Conservation (phyloP, 176 grass and related monocot species). For the Oryza glumipatula region DNA sequence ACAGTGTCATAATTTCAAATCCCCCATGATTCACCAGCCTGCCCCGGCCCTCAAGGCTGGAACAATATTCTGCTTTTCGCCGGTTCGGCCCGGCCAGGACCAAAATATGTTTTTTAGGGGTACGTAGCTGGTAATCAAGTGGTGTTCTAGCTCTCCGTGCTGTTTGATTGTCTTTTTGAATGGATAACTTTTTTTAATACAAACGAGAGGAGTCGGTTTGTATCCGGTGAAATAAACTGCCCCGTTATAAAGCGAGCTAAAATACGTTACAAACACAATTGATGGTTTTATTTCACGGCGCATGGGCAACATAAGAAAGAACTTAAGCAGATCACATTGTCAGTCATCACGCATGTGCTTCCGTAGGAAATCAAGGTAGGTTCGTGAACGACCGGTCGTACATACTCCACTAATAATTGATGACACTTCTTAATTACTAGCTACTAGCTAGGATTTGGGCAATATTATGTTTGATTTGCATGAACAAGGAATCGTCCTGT, state of each 20-base stretch:
- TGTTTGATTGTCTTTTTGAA: not conserved
- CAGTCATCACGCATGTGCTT: not conserved
- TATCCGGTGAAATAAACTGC: not conserved
- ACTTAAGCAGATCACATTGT: not conserved
- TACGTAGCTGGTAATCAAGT: not conserved
- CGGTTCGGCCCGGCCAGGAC: not conserved
- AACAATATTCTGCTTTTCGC: not conserved
- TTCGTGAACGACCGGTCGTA: not conserved
- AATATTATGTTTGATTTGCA: not conserved
- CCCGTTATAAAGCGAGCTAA: not conserved
- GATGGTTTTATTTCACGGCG: not conserved
- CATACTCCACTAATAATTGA: not conserved
- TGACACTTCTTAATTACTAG: no score
- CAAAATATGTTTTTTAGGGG: not conserved
- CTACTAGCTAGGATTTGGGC: not conserved
- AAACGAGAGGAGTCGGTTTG: not conserved
- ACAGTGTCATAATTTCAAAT: no score
- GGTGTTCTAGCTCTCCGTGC: no score
- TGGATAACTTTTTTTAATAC: not conserved
- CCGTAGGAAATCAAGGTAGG: not conserved
- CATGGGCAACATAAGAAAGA: not conserved
- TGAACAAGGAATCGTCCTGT: not conserved
- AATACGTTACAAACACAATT: not conserved
- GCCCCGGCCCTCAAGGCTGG: not conserved
- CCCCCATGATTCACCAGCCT: not conserved